A percentile compares a stretch with the other conserved stretches of the same genome.
Conservation (phyloP, 164 flowering plant genomes). For the Annona squamosa region DNA sequence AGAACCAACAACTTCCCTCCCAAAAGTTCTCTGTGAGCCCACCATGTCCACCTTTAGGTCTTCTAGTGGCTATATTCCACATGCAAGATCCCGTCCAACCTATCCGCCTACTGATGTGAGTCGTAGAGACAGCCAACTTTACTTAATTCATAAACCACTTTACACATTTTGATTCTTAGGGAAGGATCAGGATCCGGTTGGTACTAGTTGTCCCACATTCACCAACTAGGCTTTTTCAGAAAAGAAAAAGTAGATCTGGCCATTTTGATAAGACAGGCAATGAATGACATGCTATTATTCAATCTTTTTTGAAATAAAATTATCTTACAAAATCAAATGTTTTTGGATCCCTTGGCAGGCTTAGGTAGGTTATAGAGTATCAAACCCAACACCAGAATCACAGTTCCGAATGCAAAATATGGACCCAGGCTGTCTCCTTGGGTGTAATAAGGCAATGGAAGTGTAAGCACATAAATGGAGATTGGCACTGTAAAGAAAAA, state of each 20-base stretch:
- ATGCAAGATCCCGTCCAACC: too few relatives aligned
- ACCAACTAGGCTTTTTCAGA: background rate
- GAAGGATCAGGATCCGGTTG: too few relatives aligned
- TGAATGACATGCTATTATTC: background rate
- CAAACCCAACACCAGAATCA: slow-evolving; percentile 58
- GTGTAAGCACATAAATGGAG: slow-evolving; percentile 59
- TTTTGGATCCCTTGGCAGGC: slow-evolving; percentile 23
- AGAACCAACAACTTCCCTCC: too few relatives aligned
- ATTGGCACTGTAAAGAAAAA: slow-evolving; percentile 57
- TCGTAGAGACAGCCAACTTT: too few relatives aligned
- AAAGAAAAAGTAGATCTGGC: background rate
- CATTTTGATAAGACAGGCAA: background rate
- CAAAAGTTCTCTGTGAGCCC: too few relatives aligned
- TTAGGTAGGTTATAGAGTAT: slow-evolving; percentile 53
- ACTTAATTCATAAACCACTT: too few relatives aligned
- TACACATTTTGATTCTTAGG: too few relatives aligned
- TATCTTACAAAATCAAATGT: slow-evolving; percentile 7
- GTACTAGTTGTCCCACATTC: background rate
- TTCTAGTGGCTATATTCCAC: too few relatives aligned
- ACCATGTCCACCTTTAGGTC: too few relatives aligned
- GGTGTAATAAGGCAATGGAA: slow-evolving; percentile 71
- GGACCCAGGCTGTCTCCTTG: slow-evolving; percentile 56
- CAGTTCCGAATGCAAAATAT: slow-evolving; percentile 54
- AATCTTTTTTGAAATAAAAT: background rate
- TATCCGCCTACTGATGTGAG: too few relatives aligned